Percentiles rank a stretch among this genome's conserved stretches.
phyloP scores from a whole-genome alignment of 2,329 filamentous ascomycete genomes.

The Ramularia collo-cygni region DNA sequence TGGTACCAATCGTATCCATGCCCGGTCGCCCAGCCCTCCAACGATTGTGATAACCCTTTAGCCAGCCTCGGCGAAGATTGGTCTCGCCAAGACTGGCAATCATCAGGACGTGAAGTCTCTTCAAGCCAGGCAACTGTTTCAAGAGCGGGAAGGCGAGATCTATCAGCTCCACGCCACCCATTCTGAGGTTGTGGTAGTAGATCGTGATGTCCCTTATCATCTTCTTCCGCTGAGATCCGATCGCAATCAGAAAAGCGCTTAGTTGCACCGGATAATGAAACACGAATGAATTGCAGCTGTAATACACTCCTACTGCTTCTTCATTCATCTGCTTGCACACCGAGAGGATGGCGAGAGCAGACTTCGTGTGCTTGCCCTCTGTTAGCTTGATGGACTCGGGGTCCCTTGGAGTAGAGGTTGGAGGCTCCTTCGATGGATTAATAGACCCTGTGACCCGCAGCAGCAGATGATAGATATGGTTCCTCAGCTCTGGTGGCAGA shows the following conservation, averaged over 20 bases:
- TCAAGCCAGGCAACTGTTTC: conserved; percentile 11
- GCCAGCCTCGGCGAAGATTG: neutral
- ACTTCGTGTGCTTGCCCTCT: conserved; percentile 6
- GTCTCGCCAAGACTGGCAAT: conserved; percentile 2
- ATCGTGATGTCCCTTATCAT: conserved; percentile 21
- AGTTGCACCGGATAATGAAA: conserved; percentile 25
- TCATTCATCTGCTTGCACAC: conserved; percentile 22
- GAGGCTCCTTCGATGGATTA: conserved; percentile 14
- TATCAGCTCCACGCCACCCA: conserved; percentile 18
- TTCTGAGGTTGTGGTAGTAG: conserved; percentile 17
- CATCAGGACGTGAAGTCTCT: conserved; percentile 18
- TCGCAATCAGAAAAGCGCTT: conserved; percentile 13
- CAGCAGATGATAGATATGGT: conserved; percentile 20
- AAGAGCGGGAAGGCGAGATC: conserved; percentile 18
- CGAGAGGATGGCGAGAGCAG: conserved; percentile 18
- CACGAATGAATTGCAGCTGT: conserved; percentile 19
- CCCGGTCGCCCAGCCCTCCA: too few species aligned
- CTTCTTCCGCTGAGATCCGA: conserved; percentile 12
- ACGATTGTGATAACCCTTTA: neutral
- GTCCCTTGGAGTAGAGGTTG: conserved; percentile 6
- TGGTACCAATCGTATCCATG: conserved; percentile 5
- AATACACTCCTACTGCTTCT: conserved; percentile 24
- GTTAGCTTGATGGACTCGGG: neutral
- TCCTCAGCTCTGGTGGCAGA: conserved; percentile 25
- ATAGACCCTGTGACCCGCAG: conserved; percentile 18